Percentiles rank a stretch among this genome's conserved stretches.
Evolutionary conservation across 2,329 filamentous ascomycete genomes (phyloP).

Genomic region (Thermothelomyces thermophilus): DNA sequence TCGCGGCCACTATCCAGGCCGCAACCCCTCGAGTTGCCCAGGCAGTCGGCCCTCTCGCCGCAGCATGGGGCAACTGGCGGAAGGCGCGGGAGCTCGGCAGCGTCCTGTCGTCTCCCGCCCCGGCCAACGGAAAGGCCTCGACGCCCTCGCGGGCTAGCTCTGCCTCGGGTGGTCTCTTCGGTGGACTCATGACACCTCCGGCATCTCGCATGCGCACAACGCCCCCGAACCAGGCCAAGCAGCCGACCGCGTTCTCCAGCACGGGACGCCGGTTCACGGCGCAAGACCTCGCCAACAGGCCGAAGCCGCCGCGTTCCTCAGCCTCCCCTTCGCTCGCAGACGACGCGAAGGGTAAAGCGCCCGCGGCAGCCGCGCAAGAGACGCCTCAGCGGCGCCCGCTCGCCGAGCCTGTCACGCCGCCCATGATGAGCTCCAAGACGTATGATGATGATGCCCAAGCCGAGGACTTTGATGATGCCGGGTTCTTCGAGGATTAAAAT

Average conservation of each 20-base stretch:
- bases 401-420: conserved; percentile 48
- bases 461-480: conserved; percentile 30
- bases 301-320: conserved; percentile 24
- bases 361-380: conserved; percentile 28
- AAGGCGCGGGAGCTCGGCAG: conserved; percentile 56
- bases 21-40: conserved; percentile 78
- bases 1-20: conserved; percentile 71
- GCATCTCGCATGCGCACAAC: conserved; percentile 63
- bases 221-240: conserved; percentile 32
- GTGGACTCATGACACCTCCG: conserved; percentile 85
- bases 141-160: conserved; percentile 56
- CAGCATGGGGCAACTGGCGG: conserved; percentile 96
- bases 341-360: conserved; percentile 23
- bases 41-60: conserved; percentile 68
- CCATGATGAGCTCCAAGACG: conserved; percentile 51
- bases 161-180: conserved; percentile 55
- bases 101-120: conserved; percentile 38
- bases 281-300: conserved; percentile 40
- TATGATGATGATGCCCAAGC: conserved; percentile 58
- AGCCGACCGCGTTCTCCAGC: conserved; percentile 55
- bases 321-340: conserved; percentile 28
- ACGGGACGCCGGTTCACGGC: conserved; percentile 53
- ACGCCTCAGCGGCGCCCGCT: conserved; percentile 39
- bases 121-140: conserved; percentile 33
- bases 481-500: conserved; percentile 26